Evolutionary conservation across 352 stramenopile species (phyloP).

Genomic region (Halophytophthora batemanensis): DNA sequence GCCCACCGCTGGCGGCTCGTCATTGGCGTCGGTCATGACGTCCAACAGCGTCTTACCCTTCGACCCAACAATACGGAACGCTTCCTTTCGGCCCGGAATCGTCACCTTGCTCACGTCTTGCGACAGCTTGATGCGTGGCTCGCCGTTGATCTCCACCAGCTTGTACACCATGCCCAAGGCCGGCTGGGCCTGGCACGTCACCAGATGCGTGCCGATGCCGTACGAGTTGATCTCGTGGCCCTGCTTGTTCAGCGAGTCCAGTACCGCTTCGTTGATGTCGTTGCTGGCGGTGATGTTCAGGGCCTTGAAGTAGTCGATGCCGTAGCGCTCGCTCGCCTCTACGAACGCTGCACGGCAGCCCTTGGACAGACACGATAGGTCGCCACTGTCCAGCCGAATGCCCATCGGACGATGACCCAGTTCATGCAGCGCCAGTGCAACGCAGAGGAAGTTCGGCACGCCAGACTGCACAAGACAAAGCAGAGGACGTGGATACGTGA

Average conservation of each 20-base stretch:
- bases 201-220: conserved; percentile 94
- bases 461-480: conserved; percentile 70
- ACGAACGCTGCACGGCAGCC: conserved; percentile 72
- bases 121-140: conserved; percentile 97
- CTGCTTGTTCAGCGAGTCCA: conserved; percentile 93
- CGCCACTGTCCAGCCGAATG: conserved; percentile 97
- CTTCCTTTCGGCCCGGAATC: conserved; percentile 87
- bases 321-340: conserved; percentile 44
- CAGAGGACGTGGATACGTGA: background rate
- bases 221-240: conserved; percentile 95
- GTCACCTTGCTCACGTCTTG: conserved; percentile 97
- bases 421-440: conserved; percentile 93
- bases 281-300: conserved; percentile 97
- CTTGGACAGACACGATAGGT: conserved; percentile 96
- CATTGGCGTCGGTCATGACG: conserved; percentile 86
- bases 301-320: conserved; percentile 76
- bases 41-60: conserved; percentile 90
- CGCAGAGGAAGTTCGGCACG: conserved; percentile 96
- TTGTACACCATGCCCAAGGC: conserved; percentile 99
- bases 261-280: conserved; percentile 98
- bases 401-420: conserved; percentile 89
- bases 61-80: conserved; percentile 88
- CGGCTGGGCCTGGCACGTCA: conserved; percentile 98
- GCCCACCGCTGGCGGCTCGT: conserved; percentile 76
- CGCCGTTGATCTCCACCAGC: conserved; percentile 95